Evolutionary conservation across 306 rosid species (phyloP), one percentile per base, ranked within the genome.

Genomic region (Rubus parviflorus): DNA sequence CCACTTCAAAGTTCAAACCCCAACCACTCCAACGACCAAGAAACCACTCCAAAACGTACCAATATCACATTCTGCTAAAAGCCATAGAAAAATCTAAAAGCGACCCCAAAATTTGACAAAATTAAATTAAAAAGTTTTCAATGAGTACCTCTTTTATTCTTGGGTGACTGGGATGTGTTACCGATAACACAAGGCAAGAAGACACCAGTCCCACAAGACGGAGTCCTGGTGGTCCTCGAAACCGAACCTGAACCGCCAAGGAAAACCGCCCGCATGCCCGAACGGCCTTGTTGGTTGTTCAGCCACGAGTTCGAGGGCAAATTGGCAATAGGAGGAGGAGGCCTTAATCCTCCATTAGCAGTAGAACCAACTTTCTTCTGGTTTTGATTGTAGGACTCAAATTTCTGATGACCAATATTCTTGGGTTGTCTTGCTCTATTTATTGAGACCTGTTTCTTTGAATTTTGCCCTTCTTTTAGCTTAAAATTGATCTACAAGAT

Each of bases 181-280:
- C 85, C 72, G 72, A 78, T 53, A 71, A 73, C 73, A 10, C 85
- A 80, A 13, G 87, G 91, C 81, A 94, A 79, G 89, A 92, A 94
- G 2, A 94, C 97, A 20, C 98, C 98, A 0, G 98, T 94, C 17
- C 98, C 98, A 52, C 81, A 56, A 0, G 88, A 85, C 11, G 70
- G 22, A 25, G 15, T 40, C 7, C 86, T 80, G 11, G 37, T 78
- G 8, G 37, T 71, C 74, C 74, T 80, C 0, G 88, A 74, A 49
- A 81, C 82, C 0, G 89, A 78, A 43, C 80, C 82, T 48, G 85
- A 58, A 46, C 86, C 82, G 12, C 83, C 86, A 0, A 81, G 77
- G 60, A 84, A 90, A 40, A 81, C 61, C 3, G 87, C 86, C 37
- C 81, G 57, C 87, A 69, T 84, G 15, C 80, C 87, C 37, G 82